Evolutionary conservation across 2,329 filamentous ascomycete genomes (phyloP), one percentile per base, ranked within the genome.

Genomic region (Pseudogymnoascus sp.): DNA sequence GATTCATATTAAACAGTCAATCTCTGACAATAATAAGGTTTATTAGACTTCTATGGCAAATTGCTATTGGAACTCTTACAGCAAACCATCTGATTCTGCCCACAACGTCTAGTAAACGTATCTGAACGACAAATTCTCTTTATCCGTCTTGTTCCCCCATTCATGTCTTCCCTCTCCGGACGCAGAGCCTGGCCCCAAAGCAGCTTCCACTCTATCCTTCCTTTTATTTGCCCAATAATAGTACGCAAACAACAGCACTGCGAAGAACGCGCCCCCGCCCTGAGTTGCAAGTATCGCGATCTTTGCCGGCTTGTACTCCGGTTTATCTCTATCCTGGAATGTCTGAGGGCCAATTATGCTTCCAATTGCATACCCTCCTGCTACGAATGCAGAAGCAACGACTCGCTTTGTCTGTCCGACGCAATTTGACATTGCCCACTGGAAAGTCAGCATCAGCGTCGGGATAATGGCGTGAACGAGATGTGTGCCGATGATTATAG

Each of bases 341-440:
- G 79, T 83, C 69, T 81, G 77, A 0, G 81, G 81, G 0, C 81
- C 81, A 65, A 83, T 83, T 64, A 84, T 81, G 68, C 81, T 83
- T 14, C 78, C 80, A 6, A 82, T 69, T 0, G 78, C 80, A 66
- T 81, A 82, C 21, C 76, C 77, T 23, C 76, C 78, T 39, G 76
- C 75, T 63, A 82, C 71, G 62, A 81, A 69, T 31, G 78, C 78
- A 26, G 75, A 75, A 6, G 78, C 78, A 63, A 80, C 79, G 21
- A 79, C 77, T 16, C 78, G 75, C 70, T 82, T 82, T 7, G 80
- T 82, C 29, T 75, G 74, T 10, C 79, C 80, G 8, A 76, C 76
- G 55, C 60, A 63, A 38, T 66, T 66, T 19, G 64, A 64, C 11
- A 63, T 62, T n/a, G 62, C 63, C 49, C 63, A 59, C 10, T 62